Base-by-base conservation (phyloP, 768 basidiomycete species). In the Clitopilus passeckerianus region DNA sequence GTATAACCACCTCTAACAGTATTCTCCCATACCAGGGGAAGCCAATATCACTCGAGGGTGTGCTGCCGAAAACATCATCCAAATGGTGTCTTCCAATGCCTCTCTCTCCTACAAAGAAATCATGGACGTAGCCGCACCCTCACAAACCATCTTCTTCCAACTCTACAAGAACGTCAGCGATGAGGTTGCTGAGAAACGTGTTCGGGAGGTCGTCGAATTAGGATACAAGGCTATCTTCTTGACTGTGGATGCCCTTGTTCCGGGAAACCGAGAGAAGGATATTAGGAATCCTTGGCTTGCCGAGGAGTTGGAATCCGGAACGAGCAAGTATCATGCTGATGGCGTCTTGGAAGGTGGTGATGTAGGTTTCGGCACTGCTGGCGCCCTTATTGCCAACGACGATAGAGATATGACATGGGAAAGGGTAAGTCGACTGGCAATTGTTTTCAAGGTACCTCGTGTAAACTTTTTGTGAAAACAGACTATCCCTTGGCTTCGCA, bases 201-300 rank as follows among this genome's bases (percentile, higher is more conserved):
- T 97, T 15, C 78, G 80, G 52, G 85, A 90, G 54, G 82, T 93
- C 20, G 88, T 89, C 59, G 68, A 71, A 30, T 72, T 91, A 3
- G 92, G 93, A 0, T 95, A 90, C 72, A 92, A 88, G 53, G 93
- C 91, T 0, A 90, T 98, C 60, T 93, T 93, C 70, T 77, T 98
- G 57, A 97, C 95, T 1, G 94, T 96, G 1, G 95, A 98, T 72
- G 90, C 92, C 0, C 78, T 91, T n/a, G 84, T 89, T 41, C 78
- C 87, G 1, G 89, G 91, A 8, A 94, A 93, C 64, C 81, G 93
- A 52, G 91, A 93, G 71, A 74, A 80, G 58, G 91, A 93, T 65
- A 83, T 85, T 43, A 80, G 83, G 57, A 82, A 80, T 59, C 82
- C 84, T 10, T 88, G 79, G 80, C 60, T 71, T 22, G 59, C 75